Evolutionary conservation across 192 early-diverging fungal species (phyloP).

Genomic region (Spinellus fusiger): DNA sequence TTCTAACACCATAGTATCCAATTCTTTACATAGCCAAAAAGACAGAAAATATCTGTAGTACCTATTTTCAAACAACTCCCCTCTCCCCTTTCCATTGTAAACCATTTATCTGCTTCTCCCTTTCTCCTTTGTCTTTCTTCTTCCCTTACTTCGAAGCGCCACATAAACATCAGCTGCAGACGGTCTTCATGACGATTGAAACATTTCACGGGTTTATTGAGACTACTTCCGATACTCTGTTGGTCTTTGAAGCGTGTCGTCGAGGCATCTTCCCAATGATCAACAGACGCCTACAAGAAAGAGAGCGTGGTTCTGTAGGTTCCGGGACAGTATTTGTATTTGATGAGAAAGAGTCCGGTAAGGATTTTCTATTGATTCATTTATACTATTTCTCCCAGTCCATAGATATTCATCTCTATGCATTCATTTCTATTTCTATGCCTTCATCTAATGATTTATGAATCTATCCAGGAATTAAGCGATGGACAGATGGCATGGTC

Average conservation of each 20-base stretch:
- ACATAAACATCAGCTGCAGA: no score
- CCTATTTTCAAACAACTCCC: background rate
- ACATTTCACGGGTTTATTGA: constrained; percentile 25
- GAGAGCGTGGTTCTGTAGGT: constrained; percentile 14
- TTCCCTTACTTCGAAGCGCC: background rate
- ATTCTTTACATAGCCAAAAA: no score
- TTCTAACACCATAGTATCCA: no score
- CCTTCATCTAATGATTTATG: background rate
- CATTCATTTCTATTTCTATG: background rate
- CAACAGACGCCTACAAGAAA: constrained; percentile 20
- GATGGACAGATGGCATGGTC: constrained; percentile 80
- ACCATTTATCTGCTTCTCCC: background rate
- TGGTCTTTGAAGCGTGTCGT: constrained; percentile 25
- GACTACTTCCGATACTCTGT: constrained; percentile 17
- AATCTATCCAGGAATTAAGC: constrained; percentile 51
- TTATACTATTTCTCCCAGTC: background rate
- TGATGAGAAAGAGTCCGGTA: constrained; percentile 25
- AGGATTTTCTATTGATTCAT: background rate
- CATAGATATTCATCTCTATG: background rate
- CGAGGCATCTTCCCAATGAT: constrained; percentile 14
- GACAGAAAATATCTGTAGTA: background rate
- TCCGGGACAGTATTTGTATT: constrained; percentile 22
- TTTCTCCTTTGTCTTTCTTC: background rate
- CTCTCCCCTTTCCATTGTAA: background rate
- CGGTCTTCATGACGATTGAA: constrained; percentile 1